Conservation (phyloP, 225 moss, liverwort and hornwort genomes). For the Marchantia paleacea region DNA sequence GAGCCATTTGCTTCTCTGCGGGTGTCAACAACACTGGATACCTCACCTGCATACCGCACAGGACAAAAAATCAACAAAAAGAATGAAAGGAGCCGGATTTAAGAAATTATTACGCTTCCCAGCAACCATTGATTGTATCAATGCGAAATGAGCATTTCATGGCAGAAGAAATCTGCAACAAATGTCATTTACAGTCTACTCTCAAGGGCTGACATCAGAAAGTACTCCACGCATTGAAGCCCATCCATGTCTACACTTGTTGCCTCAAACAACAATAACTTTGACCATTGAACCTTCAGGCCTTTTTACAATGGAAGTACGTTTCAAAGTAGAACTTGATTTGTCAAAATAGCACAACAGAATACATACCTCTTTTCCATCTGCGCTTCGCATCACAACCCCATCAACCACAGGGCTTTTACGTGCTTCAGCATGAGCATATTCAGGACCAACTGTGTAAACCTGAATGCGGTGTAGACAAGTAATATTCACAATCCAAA, state of each 20-base stretch:
- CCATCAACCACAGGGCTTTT: slow-evolving; percentile 99
- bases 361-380: slow-evolving; percentile 87
- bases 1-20: slow-evolving; percentile 96
- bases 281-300: too few relatives aligned
- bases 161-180: too few relatives aligned
- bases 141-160: neutral
- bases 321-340: too few relatives aligned
- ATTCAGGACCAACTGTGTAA: slow-evolving; percentile 97
- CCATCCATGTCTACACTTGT: too few relatives aligned
- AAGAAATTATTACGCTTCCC: too few relatives aligned
- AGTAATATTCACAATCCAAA: neutral
- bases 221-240: neutral
- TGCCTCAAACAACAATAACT: too few relatives aligned
- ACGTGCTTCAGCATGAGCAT: slow-evolving; percentile 99
- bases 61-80: too few relatives aligned
- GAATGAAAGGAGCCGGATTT: neutral
- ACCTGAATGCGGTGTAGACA: slow-evolving; percentile 45
- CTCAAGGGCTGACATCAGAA: neutral
- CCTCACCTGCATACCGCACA: slow-evolving; percentile 57
- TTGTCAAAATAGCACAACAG: neutral
- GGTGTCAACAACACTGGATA: slow-evolving; percentile 98
- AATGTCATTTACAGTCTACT: too few relatives aligned
- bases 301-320: too few relatives aligned
- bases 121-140: too few relatives aligned
- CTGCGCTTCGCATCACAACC: slow-evolving; percentile 99